Percentiles rank a stretch among this genome's conserved stretches.
Conservation (phyloP, 768 basidiomycete genomes). For the Clavaria fumosa region DNA sequence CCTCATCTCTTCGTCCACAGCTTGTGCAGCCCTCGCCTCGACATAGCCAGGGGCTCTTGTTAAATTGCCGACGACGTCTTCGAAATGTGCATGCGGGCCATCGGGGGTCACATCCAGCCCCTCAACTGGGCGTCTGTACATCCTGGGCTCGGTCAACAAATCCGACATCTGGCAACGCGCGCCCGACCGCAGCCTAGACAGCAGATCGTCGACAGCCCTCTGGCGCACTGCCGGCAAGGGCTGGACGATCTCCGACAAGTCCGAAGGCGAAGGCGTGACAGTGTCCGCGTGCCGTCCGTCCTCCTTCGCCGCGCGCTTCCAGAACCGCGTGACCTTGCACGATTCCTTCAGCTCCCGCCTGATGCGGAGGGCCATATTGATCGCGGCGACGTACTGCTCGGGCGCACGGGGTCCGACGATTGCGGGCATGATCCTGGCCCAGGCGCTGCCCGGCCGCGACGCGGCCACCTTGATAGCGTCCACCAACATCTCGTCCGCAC, state of each 20-base stretch:
- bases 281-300: conserved; percentile 6
- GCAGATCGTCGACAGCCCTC: conserved; percentile 21
- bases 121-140: no score
- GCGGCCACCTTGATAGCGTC: conserved; percentile 29
- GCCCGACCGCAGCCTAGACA: conserved; percentile 9
- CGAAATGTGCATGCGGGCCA: no score
- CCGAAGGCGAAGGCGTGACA: conserved; percentile 13
- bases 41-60: no score
- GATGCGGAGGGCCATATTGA: conserved; percentile 18
- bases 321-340: conserved; percentile 23
- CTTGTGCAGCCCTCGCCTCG: no score
- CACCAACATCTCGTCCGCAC: conserved; percentile 27
- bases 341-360: conserved; percentile 19
- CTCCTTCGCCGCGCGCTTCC: conserved; percentile 23
- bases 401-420: conserved; percentile 18
- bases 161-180: no score
- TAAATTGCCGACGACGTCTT: no score
- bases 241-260: conserved; percentile 11
- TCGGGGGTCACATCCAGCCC: no score
- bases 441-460: conserved; percentile 22
- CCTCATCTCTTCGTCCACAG: no score
- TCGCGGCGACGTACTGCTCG: conserved; percentile 21
- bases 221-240: conserved; percentile 9
- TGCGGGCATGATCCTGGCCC: conserved; percentile 26
- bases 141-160: no score